These are phyloP conservation scores for Podaxis rugospora DNA, from an alignment of 768 basidiomycete species.

Conservation along the genomic window DNA sequence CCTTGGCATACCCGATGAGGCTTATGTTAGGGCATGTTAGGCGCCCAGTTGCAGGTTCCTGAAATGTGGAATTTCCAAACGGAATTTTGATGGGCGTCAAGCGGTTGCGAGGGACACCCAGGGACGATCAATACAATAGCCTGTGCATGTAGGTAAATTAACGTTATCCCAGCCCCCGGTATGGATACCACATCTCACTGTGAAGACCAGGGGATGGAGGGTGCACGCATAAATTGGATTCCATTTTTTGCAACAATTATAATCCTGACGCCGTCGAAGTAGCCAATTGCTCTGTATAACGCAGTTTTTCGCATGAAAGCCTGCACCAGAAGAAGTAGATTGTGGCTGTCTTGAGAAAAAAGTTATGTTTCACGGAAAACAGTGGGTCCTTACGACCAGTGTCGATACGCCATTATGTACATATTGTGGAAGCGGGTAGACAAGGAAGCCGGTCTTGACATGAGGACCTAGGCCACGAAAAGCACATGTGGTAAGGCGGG, in stretches of 20 bases:
- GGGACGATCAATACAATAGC: slow-evolving; percentile 6
- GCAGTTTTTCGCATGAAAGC: no score
- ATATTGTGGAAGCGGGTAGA: not conserved
- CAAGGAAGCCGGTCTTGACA: not conserved
- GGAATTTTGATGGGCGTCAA: slow-evolving; percentile 3
- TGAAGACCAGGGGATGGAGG: not conserved
- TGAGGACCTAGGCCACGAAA: not conserved
- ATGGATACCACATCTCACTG: not conserved
- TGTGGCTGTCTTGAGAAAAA: no score
- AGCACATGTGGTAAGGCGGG: not conserved
- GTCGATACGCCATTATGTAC: not conserved
- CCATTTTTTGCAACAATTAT: no score
- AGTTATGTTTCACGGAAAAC: not conserved
- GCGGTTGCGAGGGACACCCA: slow-evolving; percentile 8
- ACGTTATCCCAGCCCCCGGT: not conserved
- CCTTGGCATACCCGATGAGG: not conserved
- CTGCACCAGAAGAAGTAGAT: no score
- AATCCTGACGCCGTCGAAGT: no score
- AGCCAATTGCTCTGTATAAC: no score
- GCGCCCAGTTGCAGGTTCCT: not conserved
- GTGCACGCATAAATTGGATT: no score
- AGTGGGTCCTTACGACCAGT: not conserved
- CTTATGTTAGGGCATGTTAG: not conserved
- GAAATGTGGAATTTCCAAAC: not conserved
- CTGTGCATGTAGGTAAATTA: not conserved